Base-by-base conservation (phyloP, 371 early-diverging fungal species). In the Furculomyces boomerangus region DNA sequence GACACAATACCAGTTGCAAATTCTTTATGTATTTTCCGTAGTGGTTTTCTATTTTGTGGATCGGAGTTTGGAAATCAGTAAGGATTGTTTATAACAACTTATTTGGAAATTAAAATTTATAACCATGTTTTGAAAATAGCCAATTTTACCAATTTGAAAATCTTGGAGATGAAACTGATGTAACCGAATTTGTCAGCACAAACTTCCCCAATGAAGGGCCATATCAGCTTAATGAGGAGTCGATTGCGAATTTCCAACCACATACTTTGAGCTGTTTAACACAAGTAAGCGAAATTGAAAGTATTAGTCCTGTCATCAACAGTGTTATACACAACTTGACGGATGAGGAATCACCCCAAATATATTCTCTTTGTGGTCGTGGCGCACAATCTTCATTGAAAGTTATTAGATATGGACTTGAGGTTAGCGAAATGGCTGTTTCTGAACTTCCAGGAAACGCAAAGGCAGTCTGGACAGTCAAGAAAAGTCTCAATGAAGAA, bases 381-480 rank as follows among this genome's bases (percentile, higher is more conserved):
- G 90, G 91, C 1, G 67, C 84, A 8, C 70, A 78, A 24, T 83
- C 90, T 13, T 70, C 88, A 10, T 83, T 98, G 61, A 74, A 88
- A 56, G 87, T 92, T 50, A 67, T 93, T 59, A 76, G 92, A 27
- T 92, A 92, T 63, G 98, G 97, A 14, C 65, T 93, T 30, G 91
- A 95, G 60, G 87, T 87, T 0, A 70, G 79, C 1, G 95, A 95
- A 62, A 72, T 95, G 61, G 95, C 91, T 1, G 90, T 84, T 18
- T 78, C 86, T 22, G 91, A 90, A 57, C 70, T 98, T 26, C 97
- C 95, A 0, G 96, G 90, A 35, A 84, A 85, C 51, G 93, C 96
- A 2, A 87, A 77, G 61, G 91, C 88, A 22, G 86, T 96, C 2
- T 96, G 96, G 97, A 87, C 95, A 0, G 82, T 88, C 10, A 84